phyloP scores from a whole-genome alignment of 2,329 filamentous ascomycete species.

The Fusarium bulbicola region DNA sequence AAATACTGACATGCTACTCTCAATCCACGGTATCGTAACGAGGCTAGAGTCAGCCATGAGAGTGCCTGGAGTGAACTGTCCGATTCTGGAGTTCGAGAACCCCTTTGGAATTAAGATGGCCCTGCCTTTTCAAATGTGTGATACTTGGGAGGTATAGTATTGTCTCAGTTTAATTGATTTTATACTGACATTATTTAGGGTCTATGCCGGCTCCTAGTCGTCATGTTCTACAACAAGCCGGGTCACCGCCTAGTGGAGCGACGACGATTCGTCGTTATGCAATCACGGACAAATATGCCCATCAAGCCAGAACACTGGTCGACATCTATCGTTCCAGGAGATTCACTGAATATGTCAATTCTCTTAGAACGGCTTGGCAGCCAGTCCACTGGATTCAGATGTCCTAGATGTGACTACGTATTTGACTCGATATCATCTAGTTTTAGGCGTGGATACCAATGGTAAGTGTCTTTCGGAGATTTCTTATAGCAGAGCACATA shows the following conservation, averaged over 20 bases:
- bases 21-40: not conserved
- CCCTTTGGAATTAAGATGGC: not conserved
- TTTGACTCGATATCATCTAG: not conserved
- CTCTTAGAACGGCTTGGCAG: fast-evolving
- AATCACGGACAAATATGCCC: not conserved
- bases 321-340: not conserved
- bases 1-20: not conserved
- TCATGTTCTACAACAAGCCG: not conserved
- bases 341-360: not conserved
- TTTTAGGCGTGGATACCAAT: fast-evolving
- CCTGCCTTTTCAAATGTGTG: not conserved
- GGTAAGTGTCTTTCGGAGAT: not conserved
- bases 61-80: not conserved
- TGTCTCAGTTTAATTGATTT: too few species aligned
- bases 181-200: not conserved
- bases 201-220: not conserved
- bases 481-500: too few species aligned
- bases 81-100: not conserved
- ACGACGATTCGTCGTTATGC: not conserved
- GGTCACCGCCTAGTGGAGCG: not conserved
- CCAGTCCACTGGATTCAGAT: not conserved
- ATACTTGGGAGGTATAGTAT: not conserved
- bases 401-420: not conserved
- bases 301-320: not conserved
- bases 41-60: not conserved